phyloP scores from a whole-genome alignment of 2,329 filamentous ascomycete genomes.

The Cordyceps cateniannulata region DNA sequence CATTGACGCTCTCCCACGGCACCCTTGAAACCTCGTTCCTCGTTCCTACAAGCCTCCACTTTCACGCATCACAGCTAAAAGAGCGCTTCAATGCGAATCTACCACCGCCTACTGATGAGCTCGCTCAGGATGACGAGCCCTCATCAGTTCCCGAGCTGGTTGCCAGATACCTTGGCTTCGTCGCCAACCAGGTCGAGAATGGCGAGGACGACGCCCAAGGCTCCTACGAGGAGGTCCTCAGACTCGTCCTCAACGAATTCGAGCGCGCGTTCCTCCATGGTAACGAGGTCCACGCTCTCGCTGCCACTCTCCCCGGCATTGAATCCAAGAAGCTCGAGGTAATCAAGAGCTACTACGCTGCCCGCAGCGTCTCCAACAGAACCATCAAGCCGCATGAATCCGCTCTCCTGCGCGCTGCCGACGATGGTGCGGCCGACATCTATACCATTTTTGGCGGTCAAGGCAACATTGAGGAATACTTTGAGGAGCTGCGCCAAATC shows the following conservation, averaged over 20 bases:
- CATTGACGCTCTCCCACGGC: constrained; percentile 85
- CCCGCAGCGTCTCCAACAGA: constrained; percentile 74
- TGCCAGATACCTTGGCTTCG: constrained; percentile 84
- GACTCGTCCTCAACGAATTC: constrained; percentile 90
- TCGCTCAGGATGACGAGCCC: constrained; percentile 98
- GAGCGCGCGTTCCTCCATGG: constrained; percentile 90
- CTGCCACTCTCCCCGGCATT: constrained; percentile 80
- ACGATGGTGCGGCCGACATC: constrained; percentile 74
- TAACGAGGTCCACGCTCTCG: constrained; percentile 92
- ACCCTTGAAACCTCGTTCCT: constrained; percentile 95
- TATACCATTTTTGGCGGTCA: constrained; percentile 96
- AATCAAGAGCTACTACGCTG: constrained; percentile 85
- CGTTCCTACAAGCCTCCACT: constrained; percentile 91
- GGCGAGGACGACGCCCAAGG: constrained; percentile 85
- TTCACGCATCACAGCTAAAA: constrained; percentile 90
- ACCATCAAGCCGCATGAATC: constrained; percentile 90
- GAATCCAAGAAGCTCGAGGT: constrained; percentile 87
- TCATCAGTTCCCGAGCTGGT: constrained; percentile 91
- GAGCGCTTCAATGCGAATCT: constrained; percentile 81
- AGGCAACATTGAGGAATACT: constrained; percentile 99
- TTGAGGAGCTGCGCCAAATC: constrained; percentile 89
- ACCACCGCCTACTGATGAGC: constrained; percentile 88
- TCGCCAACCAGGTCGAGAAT: constrained; percentile 83
- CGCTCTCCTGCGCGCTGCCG: constrained; percentile 80
- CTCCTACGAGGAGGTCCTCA: constrained; percentile 87